Evolutionary conservation across 768 basidiomycete species (phyloP), one percentile per base, ranked within the genome.

Genomic region (Lactarius hatsudake): DNA sequence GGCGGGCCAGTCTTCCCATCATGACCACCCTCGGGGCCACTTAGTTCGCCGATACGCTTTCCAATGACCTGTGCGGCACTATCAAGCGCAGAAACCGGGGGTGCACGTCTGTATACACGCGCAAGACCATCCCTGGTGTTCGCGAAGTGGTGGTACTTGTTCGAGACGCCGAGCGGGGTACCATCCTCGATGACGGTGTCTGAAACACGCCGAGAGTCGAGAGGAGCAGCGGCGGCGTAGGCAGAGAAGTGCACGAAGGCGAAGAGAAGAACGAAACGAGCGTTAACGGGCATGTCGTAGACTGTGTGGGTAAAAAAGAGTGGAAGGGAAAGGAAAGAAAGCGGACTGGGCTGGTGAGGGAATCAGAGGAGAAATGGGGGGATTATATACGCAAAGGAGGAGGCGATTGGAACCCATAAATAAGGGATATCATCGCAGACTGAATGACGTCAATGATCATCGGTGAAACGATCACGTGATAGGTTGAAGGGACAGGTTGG

Each of bases 181-280:
- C 10, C 30, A 28, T 40, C 40, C 48, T 60, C 43, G 26, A 64
- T 12, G 42, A 64, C 59, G 8, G 67, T 68, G 43, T 68, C 67
- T 0, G 51, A 13, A 4, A 20, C 58, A 18, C 48, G 57, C 12
- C 7, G 23, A 23, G 43, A 36, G 40, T 53, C 51, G 42, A 62
- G 1, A 1, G 66, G 66, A 9, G 34, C 67, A 28, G 67, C 62
- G 8, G 54, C 43, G 26, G 53, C 32, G 26, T 64, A 34, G 30
- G 60, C 45, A 4, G 62, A 20, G 59, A 64, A 58, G 42, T 68
- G 67, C 20, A 68, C 62, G 40, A 68, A 48, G 51, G 62, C 67
- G 42, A 68, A 53, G 51, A 68, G 56, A 36, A 68, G 67, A 61
- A 56, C 15, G 18, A 63, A 68, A 68, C 67, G 67, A 68, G 67